Evolutionary conservation across 805 yeast species (phyloP).

Genomic region (Ogataea trehalophila): DNA sequence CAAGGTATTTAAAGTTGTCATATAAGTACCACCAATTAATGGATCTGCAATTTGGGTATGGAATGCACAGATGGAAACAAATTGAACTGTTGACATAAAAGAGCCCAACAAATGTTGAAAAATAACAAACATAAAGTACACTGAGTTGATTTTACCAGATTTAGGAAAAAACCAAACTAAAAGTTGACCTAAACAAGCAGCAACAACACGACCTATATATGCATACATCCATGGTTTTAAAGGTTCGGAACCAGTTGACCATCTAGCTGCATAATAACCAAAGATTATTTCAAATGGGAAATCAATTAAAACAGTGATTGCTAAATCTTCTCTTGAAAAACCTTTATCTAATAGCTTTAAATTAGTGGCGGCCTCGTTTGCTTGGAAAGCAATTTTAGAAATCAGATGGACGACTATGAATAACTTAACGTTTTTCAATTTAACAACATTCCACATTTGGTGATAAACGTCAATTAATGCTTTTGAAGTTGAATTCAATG

Average conservation of each 20-base stretch:
- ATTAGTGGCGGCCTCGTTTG: conserved; percentile 93
- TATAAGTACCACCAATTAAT: conserved; percentile 92
- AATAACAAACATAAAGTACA: conserved; percentile 68
- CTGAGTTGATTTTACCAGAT: conserved; percentile 39
- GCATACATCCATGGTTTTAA: conserved; percentile 88
- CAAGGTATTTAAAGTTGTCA: conserved; percentile 91
- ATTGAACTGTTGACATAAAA: conserved; percentile 92
- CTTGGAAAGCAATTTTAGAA: conserved; percentile 90
- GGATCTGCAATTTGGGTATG: conserved; percentile 97
- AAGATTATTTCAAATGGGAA: conserved; percentile 94
- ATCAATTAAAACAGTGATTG: conserved; percentile 87
- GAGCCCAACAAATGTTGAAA: conserved; percentile 80
- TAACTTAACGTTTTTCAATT: conserved; percentile 64
- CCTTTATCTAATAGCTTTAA: conserved; percentile 88
- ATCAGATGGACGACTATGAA: conserved; percentile 71
- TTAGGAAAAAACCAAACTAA: conserved; percentile 70
- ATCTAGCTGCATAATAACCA: conserved; percentile 92
- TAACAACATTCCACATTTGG: conserved; percentile 66
- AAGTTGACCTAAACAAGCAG: conserved; percentile 72
- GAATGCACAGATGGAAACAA: conserved; percentile 90
- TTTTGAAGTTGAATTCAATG: conserved; percentile 11
- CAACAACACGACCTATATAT: conserved; percentile 70
- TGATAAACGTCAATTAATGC: conserved; percentile 51
- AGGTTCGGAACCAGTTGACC: conserved; percentile 80
- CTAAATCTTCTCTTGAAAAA: conserved; percentile 86